These are phyloP conservation scores for Nicotiana otophora DNA, from an alignment of 257 asterid genomes.

Conservation along the genomic window DNA sequence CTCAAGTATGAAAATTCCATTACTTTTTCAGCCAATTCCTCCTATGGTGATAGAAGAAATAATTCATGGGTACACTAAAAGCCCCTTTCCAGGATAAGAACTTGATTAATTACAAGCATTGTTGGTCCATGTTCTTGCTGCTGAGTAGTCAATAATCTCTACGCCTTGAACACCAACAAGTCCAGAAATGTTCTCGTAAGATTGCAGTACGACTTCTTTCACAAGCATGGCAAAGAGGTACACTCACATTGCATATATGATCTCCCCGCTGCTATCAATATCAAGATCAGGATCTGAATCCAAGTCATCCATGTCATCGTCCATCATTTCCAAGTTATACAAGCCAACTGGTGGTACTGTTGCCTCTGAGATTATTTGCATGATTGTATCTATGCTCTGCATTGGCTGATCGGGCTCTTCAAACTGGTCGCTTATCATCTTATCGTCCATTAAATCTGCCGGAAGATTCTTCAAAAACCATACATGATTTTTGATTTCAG, in stretches of 20 bases:
- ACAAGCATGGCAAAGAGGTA: background rate
- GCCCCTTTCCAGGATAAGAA: conserved; percentile 3
- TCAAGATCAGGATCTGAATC: conserved; percentile 93
- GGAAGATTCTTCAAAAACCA: conserved; percentile 96
- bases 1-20: background rate
- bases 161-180: background rate
- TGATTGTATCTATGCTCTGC: conserved; percentile 76
- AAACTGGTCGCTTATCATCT: conserved; percentile 47
- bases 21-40: conserved; percentile 1
- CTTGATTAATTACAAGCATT: background rate
- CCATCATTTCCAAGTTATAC: conserved; percentile 66
- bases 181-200: background rate
- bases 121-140: background rate
- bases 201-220: background rate
- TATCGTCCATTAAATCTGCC: conserved; percentile 76
- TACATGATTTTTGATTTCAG: conserved; percentile 59
- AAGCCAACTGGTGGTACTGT: conserved; percentile 83
- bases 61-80: background rate
- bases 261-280: conserved; percentile 95
- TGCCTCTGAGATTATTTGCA: conserved; percentile 93
- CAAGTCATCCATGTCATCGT: conserved; percentile 79
- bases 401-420: conserved; percentile 89
- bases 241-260: conserved; percentile 71
- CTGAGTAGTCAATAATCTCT: background rate
- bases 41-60: background rate